Conservation (phyloP, 1,139 yeast species). For the Hyphopichia pseudoburtonii region DNA sequence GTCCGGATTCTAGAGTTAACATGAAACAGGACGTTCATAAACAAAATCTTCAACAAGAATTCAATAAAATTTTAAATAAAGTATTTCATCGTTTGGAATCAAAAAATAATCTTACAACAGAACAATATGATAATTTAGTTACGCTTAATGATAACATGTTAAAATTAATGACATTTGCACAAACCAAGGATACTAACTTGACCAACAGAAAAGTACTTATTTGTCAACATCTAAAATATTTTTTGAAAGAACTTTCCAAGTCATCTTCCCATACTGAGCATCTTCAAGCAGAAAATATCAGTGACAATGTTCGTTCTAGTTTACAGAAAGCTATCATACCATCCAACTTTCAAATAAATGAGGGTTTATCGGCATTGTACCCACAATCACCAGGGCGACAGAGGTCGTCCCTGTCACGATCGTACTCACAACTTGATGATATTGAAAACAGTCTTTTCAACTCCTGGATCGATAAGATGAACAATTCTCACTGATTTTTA, state of each 20-base stretch:
- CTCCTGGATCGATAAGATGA: slow-evolving; percentile 46
- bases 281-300: background rate
- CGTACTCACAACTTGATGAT: slow-evolving; percentile 33
- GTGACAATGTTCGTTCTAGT: slow-evolving; percentile 13
- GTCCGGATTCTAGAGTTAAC: background rate
- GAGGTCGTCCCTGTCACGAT: background rate
- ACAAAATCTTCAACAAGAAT: slow-evolving; percentile 28
- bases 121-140: slow-evolving; percentile 37
- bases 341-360: slow-evolving; percentile 21
- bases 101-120: slow-evolving; percentile 31
- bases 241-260: slow-evolving; percentile 39
- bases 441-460: slow-evolving; percentile 45
- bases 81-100: slow-evolving; percentile 37
- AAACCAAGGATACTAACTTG: slow-evolving; percentile 16
- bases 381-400: slow-evolving; percentile 1
- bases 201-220: slow-evolving; percentile 27
- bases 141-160: slow-evolving; percentile 31
- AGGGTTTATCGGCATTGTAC: background rate
- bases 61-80: slow-evolving; percentile 33
- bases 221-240: slow-evolving; percentile 42
- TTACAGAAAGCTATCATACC: slow-evolving; percentile 38
- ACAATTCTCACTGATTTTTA: too few species aligned
- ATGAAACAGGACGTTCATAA: slow-evolving; percentile 26
- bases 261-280: slow-evolving; percentile 10
- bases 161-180: slow-evolving; percentile 25